Base-by-base conservation (phyloP, 306 rosid genomes). In the Acacia confusa region DNA sequence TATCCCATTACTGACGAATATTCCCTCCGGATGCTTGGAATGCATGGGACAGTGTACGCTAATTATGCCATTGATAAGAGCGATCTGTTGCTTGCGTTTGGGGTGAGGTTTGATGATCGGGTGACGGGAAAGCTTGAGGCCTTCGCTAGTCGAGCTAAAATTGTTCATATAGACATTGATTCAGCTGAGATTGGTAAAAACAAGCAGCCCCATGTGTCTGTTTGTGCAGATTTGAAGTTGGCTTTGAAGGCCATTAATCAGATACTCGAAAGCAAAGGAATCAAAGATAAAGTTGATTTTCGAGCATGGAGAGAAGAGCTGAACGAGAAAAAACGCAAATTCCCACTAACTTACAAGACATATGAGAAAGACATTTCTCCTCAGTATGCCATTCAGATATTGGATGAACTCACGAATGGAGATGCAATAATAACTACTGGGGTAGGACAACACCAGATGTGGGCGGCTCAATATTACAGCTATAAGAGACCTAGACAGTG, bases 111-210 rank as follows among this genome's bases (percentile, higher is more conserved):
- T 65, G 98, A 95, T 76, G 98, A 95, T 67, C 92, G 94, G 7
- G 98, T 95, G 40, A 92, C 98, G 0, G 97, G 97, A 77, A 95
- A 95, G 92, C 90, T 92, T 4, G 95, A 95, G 86, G 91, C 97
- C 2, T 95, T 92, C 81, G 95, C 98, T 6, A 92, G 97, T 74
- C 82, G 97, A 15, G 97, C 98, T 0, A 95, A 95, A 81, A 95
- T 95, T 55, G 91, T 95, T 69, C 98, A 95, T 55, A 90, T 95
- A 20, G 98, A 95, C 71, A 95, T 92, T 40, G 97, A 95, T 81
- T 81, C 98, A 0, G 97, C 95, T 0, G 97, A 95, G 92, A 91
- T 95, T 60, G 98, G 98, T 60, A 95, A 95, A 84, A 92, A 92
- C 58, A 95, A 95, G 88, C 97, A 88, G 84, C 97, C 98, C 10